Evolutionary conservation across 352 stramenopile species (phyloP).

Genomic region (Phytopythium litorale): DNA sequence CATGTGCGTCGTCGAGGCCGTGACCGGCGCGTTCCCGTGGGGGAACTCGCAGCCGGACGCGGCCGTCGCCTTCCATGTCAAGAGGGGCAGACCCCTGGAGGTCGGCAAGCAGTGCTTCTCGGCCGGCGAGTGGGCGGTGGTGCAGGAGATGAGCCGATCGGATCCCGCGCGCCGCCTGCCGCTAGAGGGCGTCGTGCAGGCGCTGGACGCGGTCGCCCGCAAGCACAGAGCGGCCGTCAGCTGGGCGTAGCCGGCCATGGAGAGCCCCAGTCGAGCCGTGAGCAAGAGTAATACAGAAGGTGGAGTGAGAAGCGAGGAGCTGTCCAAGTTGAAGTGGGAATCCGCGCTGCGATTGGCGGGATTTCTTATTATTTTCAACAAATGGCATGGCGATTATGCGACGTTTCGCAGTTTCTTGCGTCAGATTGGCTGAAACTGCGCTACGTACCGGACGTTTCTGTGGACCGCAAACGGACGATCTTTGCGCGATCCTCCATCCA

Average conservation of each 20-base stretch:
- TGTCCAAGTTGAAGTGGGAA: background rate
- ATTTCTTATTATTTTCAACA: background rate
- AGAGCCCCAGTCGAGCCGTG: background rate
- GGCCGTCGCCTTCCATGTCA: conserved; percentile 25
- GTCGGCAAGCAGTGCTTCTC: conserved; percentile 18
- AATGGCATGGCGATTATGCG: background rate
- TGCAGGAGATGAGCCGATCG: conserved; percentile 27
- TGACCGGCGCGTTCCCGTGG: conserved; percentile 25
- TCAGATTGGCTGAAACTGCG: background rate
- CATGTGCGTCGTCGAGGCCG: conserved; percentile 31
- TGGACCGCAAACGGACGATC: background rate
- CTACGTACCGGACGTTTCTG: background rate
- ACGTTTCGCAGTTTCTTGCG: background rate
- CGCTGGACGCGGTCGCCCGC: background rate
- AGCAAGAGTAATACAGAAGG: background rate
- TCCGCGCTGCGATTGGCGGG: background rate
- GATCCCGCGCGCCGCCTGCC: conserved; percentile 14
- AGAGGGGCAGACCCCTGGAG: conserved; percentile 13
- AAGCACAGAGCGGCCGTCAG: background rate
- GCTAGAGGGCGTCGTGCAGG: conserved; percentile 12
- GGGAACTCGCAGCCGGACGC: conserved; percentile 12
- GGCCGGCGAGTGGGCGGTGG: conserved; percentile 26
- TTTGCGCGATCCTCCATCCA: background rate
- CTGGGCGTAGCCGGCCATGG: background rate
- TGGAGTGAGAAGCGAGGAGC: background rate